These are phyloP conservation scores for Chlorella variabilis DNA, from an alignment of 163 green algal genomes.

Conservation along the genomic window DNA sequence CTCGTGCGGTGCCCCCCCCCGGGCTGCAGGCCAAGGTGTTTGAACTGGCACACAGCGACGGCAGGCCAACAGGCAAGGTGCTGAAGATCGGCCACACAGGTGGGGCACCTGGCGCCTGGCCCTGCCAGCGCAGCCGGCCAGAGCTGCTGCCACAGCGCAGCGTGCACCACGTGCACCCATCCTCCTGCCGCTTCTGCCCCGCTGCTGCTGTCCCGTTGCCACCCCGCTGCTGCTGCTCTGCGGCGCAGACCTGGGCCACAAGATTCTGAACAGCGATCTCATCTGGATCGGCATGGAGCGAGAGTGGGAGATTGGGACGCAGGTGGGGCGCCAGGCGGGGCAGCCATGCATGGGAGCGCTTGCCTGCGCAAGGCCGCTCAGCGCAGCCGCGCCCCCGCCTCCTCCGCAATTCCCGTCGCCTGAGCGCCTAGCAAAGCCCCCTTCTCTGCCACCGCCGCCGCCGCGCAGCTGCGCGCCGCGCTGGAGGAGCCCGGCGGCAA, in stretches of 20 bases:
- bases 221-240: not conserved
- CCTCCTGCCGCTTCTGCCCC: not conserved
- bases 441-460: not conserved
- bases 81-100: slow-evolving; percentile 49
- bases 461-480: slow-evolving; percentile 43
- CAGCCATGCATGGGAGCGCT: too few species aligned
- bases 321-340: not conserved
- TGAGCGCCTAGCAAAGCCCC: too few species aligned
- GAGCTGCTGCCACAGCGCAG: not conserved
- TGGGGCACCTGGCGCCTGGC: too few species aligned
- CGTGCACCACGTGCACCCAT: not conserved
- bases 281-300: slow-evolving; percentile 43
- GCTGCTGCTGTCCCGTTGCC: not conserved
- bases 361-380: too few species aligned
- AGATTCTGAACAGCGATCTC: slow-evolving; percentile 41
- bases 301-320: slow-evolving; percentile 43
- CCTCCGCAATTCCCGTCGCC: too few species aligned
- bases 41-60: slow-evolving; percentile 44
- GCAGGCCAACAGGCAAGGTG: slow-evolving; percentile 43
- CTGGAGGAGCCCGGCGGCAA: slow-evolving; percentile 39
- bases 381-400: too few species aligned
- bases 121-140: too few species aligned
- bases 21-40: slow-evolving; percentile 50
- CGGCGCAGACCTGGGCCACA: slow-evolving; percentile 38
- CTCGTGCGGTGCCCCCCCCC: too few species aligned